These are phyloP conservation scores for Orbilia javanica DNA, from an alignment of 2,329 filamentous ascomycete genomes.

Conservation along the genomic window DNA sequence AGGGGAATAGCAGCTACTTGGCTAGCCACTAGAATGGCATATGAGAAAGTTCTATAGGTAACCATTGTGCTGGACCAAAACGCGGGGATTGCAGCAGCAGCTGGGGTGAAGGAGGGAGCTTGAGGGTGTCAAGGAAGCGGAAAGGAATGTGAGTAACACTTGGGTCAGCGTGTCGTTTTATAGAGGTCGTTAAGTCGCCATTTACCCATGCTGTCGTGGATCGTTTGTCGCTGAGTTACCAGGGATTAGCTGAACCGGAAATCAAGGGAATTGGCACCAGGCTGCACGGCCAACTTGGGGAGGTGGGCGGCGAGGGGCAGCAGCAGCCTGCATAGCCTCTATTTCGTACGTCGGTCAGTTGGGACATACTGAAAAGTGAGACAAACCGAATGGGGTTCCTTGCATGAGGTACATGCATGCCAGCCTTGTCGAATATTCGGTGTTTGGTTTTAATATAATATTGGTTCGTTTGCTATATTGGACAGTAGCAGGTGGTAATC, in stretches of 20 bases:
- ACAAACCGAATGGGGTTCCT: slow-evolving; percentile 26
- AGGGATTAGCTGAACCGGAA: background rate
- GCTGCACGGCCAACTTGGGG: too few relatives aligned
- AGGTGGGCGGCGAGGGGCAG: background rate
- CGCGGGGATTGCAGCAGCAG: background rate
- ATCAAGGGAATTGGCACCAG: slow-evolving; percentile 12
- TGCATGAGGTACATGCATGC: slow-evolving; percentile 25
- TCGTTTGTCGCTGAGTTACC: background rate
- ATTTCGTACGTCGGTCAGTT: too few relatives aligned
- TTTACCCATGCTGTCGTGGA: background rate
- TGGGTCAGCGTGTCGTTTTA: slow-evolving; percentile 7
- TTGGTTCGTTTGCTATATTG: background rate
- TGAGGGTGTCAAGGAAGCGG: background rate
- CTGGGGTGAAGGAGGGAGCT: background rate
- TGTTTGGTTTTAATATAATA: background rate
- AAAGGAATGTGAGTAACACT: background rate
- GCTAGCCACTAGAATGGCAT: slow-evolving; percentile 39
- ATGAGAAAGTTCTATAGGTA: slow-evolving; percentile 42
- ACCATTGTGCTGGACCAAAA: slow-evolving; percentile 33
- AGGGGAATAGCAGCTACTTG: slow-evolving; percentile 43
- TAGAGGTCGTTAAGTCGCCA: background rate
- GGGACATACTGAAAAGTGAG: slow-evolving; percentile 17
- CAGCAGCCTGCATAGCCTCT: background rate
- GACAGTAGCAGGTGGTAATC: too few relatives aligned
- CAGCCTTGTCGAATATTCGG: slow-evolving; percentile 4